Base-by-base conservation (phyloP, 768 basidiomycete genomes). In the Dioszegia hungarica region DNA sequence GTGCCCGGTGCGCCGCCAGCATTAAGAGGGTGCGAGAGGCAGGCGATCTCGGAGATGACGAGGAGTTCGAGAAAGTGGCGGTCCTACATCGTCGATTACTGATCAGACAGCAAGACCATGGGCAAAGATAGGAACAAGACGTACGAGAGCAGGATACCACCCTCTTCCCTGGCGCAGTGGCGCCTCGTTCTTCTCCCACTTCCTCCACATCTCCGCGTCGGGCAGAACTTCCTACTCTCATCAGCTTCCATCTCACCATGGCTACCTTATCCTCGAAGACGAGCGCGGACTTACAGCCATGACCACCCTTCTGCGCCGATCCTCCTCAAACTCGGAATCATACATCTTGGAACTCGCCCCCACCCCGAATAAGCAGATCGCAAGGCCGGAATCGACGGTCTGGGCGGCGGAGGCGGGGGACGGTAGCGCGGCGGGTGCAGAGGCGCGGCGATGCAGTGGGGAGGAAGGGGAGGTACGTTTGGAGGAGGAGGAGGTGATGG, bases 61-160 rank as follows among this genome's bases (percentile, higher is more conserved):
- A 75, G 61, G 28, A 75, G 66, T 60, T 75, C 72, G 19, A 75
- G 66, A 50, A 75, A 75, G 44, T 72, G 70, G 5, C 70, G 70
- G 60, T 75, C 70, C 70, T 71, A 60, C 22, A 2, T 20, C 2
- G 43, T 34, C 27, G 11, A 44, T n/a, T n/a, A n/a, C n/a, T n/a
- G n/a, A n/a, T n/a, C n/a, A n/a, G n/a, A n/a, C n/a, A n/a, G n/a
- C n/a, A n/a, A n/a, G n/a, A n/a, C n/a, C 3, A 49, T 37, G 33
- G 44, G 34, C 24, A n/a, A 33, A 22, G 38, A 4, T 20, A 10
- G 33, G 41, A 25, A 29, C 14, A 27, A 2, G 20, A 59, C 69
- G 60, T 28, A 72, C 74, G 38, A 75, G 56, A 25, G 61, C 54
- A 27, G 74, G 74, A 59, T 72, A 71, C 64, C 71, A 75, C 22